Evolutionary conservation across 2,329 filamentous ascomycete species (phyloP).

Genomic region (Teratosphaeria zuluensis): DNA sequence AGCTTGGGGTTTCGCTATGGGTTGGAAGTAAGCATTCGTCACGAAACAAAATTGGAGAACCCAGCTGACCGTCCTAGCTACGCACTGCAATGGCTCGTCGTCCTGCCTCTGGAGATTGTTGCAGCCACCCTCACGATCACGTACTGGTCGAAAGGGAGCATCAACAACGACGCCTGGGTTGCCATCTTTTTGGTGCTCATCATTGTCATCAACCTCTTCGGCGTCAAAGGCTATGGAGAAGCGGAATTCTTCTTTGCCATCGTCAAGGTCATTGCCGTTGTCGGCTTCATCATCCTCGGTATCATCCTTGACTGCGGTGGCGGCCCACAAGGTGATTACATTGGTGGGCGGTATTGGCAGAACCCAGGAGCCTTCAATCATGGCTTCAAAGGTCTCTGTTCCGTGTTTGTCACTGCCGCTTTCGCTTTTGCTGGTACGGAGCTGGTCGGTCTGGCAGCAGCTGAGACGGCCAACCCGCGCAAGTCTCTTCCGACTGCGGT

Average conservation of each 20-base stretch:
- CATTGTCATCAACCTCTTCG: conserved; percentile 74
- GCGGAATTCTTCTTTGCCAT: conserved; percentile 16
- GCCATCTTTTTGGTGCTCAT: conserved; percentile 70
- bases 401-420: conserved; percentile 65
- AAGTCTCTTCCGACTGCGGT: conserved; percentile 78
- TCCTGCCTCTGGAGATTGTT: conserved; percentile 19
- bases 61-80: conserved; percentile 4
- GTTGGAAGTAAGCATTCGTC: conserved; percentile 14
- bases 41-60: not conserved
- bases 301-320: conserved; percentile 80
- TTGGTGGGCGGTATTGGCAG: conserved; percentile 69
- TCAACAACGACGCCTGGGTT: conserved; percentile 68
- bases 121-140: conserved; percentile 18
- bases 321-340: conserved; percentile 62
- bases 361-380: conserved; percentile 76
- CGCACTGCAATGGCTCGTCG: conserved; percentile 16
- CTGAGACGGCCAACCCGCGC: conserved; percentile 67
- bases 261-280: conserved; percentile 73
- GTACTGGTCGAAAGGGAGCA: conserved; percentile 19
- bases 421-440: conserved; percentile 71
- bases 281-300: conserved; percentile 82
- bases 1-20: conserved; percentile 37
- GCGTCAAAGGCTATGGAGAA: conserved; percentile 53
- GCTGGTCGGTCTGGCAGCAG: conserved; percentile 65
- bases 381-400: conserved; percentile 74